Evolutionary conservation across 305 asterid genomes (phyloP).

Genomic region (Vinca major): DNA sequence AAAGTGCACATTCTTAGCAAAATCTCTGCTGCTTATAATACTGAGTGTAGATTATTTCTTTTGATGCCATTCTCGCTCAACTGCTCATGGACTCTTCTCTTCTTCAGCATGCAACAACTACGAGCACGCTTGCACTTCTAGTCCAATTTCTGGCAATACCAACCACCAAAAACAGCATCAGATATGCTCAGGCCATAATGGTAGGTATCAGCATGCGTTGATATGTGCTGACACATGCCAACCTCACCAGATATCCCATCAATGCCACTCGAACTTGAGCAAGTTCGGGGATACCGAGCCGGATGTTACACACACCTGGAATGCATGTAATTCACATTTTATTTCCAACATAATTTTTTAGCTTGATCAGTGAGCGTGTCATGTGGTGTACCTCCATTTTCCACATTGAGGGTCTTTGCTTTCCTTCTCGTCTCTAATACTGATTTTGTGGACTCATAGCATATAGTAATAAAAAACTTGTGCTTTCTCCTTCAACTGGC

Average conservation of each 20-base stretch:
- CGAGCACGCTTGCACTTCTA: slow-evolving; percentile 13
- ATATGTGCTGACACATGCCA: slow-evolving; percentile 17
- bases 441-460: neutral
- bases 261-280: slow-evolving; percentile 9
- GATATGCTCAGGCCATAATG: slow-evolving; percentile 17
- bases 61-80: slow-evolving; percentile 20
- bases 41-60: neutral
- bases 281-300: slow-evolving; percentile 20
- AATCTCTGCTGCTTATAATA: neutral
- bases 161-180: slow-evolving; percentile 16
- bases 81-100: slow-evolving; percentile 17
- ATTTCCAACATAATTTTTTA: neutral
- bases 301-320: slow-evolving; percentile 14
- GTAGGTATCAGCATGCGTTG: slow-evolving; percentile 13
- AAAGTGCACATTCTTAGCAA: neutral
- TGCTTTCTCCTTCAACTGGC: neutral
- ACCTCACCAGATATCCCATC: slow-evolving; percentile 13
- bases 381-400: neutral
- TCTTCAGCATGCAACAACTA: slow-evolving; percentile 14
- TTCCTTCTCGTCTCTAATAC: neutral
- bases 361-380: neutral
- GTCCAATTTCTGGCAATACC: slow-evolving; percentile 11
- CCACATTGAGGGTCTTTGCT: neutral
- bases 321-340: slow-evolving; percentile 18
- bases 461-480: neutral